Conservation (phyloP, 148 eudicot genomes). For the Mesembryanthemum crystallinum region DNA sequence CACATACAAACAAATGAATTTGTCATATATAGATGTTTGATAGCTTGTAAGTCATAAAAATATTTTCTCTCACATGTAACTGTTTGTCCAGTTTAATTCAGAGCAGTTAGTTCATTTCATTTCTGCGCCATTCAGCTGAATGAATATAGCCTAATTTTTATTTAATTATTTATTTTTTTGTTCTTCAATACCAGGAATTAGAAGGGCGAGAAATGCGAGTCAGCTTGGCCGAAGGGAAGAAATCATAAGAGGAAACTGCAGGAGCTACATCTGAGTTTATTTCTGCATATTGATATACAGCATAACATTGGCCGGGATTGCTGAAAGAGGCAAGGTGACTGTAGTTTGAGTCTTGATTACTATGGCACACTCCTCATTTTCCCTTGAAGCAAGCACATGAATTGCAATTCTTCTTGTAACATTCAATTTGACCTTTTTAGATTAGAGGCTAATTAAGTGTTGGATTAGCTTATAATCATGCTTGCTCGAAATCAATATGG, state of each 20-base stretch:
- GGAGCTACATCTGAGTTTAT: not conserved
- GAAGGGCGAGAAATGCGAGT: conserved; percentile 82
- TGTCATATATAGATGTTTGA: too few relatives aligned
- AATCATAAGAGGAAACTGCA: conserved; percentile 21
- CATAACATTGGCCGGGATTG: not conserved
- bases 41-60: too few relatives aligned
- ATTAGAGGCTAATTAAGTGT: not conserved
- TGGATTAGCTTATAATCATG: not conserved
- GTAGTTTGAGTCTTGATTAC: not conserved
- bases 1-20: too few relatives aligned
- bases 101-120: too few relatives aligned
- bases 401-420: not conserved
- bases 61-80: too few relatives aligned
- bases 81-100: too few relatives aligned
- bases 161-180: not conserved
- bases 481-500: not conserved
- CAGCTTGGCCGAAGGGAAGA: conserved; percentile 76
- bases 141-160: too few relatives aligned
- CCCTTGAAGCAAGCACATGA: not conserved
- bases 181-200: conserved; percentile 50
- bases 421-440: not conserved
- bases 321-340: not conserved
- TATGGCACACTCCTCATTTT: not conserved
- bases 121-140: too few relatives aligned
- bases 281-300: not conserved